These are phyloP conservation scores for Rhizopogon sp. DNA, from an alignment of 768 basidiomycete genomes.

Conservation along the genomic window DNA sequence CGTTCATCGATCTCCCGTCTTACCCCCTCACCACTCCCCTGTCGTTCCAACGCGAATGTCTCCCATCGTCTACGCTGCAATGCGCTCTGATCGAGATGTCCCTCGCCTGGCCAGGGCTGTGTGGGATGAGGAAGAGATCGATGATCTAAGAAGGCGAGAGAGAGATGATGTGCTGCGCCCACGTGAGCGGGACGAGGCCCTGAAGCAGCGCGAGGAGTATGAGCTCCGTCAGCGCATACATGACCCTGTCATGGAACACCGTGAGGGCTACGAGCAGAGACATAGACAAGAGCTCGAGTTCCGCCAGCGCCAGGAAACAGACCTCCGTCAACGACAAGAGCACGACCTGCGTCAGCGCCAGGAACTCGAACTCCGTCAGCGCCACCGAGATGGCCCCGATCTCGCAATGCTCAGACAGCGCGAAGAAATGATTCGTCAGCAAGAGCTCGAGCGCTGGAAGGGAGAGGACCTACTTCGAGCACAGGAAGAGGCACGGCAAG, in stretches of 20 bases:
- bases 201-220: conserved; percentile 11
- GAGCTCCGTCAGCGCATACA: neutral
- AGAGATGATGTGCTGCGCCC: neutral
- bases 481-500: neutral
- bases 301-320: neutral
- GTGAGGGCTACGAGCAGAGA: neutral
- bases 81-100: conserved; percentile 1
- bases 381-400: neutral
- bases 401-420: neutral
- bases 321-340: neutral
- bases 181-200: conserved; percentile 7
- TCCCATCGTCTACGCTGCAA: neutral
- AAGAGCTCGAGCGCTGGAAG: neutral
- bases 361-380: neutral
- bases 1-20: conserved; percentile 10
- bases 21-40: conserved; percentile 14
- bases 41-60: conserved; percentile 9
- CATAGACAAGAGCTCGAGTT: neutral
- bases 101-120: conserved; percentile 2
- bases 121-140: conserved; percentile 2
- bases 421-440: neutral
- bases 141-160: neutral
- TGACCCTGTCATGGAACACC: neutral
- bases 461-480: neutral
- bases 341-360: neutral